Percentiles rank a stretch among this genome's conserved stretches.
These are phyloP conservation scores for Diaporthe destruens DNA, from an alignment of 2,329 filamentous ascomycete species.

Conservation along the genomic window DNA sequence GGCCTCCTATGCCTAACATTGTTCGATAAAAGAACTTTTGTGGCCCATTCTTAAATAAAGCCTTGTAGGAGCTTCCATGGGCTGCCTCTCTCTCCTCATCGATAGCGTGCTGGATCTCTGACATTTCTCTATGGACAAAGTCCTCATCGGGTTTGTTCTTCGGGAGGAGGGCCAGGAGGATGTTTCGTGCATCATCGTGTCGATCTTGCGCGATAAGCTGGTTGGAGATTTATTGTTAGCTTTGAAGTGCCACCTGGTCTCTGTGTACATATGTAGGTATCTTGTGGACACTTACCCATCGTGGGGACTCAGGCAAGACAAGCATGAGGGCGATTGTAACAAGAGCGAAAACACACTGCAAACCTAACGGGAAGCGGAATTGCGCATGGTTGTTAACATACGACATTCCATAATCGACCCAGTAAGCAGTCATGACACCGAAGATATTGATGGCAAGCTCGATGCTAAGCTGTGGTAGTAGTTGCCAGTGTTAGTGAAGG, in stretches of 20 bases:
- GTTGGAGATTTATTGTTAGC: background rate
- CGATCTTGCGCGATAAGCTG: slow-evolving; percentile 30
- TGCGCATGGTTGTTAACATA: slow-evolving; percentile 52
- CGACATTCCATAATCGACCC: slow-evolving; percentile 43
- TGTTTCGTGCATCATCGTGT: slow-evolving; percentile 44
- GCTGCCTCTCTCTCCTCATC: slow-evolving; percentile 56
- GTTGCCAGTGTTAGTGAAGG: background rate
- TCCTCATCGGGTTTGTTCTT: slow-evolving; percentile 49
- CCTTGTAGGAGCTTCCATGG: slow-evolving; percentile 49
- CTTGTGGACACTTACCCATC: background rate
- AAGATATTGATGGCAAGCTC: slow-evolving; percentile 27
- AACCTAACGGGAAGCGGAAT: slow-evolving; percentile 60
- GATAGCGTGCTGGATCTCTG: slow-evolving; percentile 55
- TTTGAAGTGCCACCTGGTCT: background rate
- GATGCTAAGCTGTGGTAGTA: slow-evolving; percentile 3
- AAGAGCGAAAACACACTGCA: slow-evolving; percentile 59
- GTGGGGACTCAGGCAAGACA: slow-evolving; percentile 49
- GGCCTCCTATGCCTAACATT: slow-evolving; percentile 47
- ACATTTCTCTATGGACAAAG: slow-evolving; percentile 47
- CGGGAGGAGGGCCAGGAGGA: slow-evolving; percentile 50
- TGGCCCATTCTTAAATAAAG: slow-evolving; percentile 55
- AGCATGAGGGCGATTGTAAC: slow-evolving; percentile 50
- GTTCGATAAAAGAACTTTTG: slow-evolving; percentile 52
- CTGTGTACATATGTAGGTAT: too few species aligned
- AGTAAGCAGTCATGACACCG: slow-evolving; percentile 22